Conservation (phyloP, 257 asterid species). For the Datura wrightii region DNA sequence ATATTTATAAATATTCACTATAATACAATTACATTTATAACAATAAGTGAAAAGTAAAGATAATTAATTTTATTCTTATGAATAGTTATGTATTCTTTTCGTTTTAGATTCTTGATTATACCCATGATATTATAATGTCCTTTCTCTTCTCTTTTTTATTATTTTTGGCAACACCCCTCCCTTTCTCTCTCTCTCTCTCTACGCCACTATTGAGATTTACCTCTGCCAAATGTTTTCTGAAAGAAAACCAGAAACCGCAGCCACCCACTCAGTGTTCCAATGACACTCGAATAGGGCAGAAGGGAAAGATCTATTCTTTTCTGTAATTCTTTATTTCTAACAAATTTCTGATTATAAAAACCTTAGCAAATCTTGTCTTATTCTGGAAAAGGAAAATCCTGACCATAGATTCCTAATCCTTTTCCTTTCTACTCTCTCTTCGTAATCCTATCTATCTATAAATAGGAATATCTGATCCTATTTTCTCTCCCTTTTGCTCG, state of each 20-base stretch:
- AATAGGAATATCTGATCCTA: conserved; percentile 47
- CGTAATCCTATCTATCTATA: conserved; percentile 35
- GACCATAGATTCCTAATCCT: conserved; percentile 71
- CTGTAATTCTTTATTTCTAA: neutral
- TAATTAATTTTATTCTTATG: no score
- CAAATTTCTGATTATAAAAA: neutral
- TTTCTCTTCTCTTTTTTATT: neutral
- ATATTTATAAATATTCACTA: no score
- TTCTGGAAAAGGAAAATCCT: conserved; percentile 33
- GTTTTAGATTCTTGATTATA: conserved; percentile 37
- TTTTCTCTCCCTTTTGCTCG: conserved; percentile 30
- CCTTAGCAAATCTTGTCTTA: conserved; percentile 41
- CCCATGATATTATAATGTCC: conserved; percentile 20
- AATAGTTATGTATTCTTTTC: no score
- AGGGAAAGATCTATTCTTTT: neutral
- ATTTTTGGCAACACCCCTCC: no score
- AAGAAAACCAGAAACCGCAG: neutral
- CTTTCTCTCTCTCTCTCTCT: no score
- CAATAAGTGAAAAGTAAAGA: no score
- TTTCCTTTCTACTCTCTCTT: neutral
- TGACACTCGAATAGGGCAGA: neutral
- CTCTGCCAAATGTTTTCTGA: conserved; percentile 29
- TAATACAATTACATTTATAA: no score
- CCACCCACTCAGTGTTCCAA: neutral
- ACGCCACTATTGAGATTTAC: conserved; percentile 49